Evolutionary conservation across 306 rosid species (phyloP).

Genomic region (Prinsepia uniflora): DNA sequence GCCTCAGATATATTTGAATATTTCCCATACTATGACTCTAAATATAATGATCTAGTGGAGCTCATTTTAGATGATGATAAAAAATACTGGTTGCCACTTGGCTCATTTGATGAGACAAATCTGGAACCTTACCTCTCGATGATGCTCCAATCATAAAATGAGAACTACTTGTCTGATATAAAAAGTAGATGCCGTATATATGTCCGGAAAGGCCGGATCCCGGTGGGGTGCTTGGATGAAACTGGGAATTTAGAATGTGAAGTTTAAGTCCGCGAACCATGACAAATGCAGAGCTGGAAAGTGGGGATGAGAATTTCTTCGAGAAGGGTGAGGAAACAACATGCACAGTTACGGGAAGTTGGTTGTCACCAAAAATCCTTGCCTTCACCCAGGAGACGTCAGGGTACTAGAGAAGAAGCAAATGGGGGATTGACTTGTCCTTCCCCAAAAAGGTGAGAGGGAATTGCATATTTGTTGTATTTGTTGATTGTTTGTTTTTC

Average conservation of each 20-base stretch:
- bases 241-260: constrained; percentile 70
- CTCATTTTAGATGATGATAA: constrained; percentile 49
- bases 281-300: constrained; percentile 50
- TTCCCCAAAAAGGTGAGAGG: no score
- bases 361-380: no score
- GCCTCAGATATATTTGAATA: constrained; percentile 40
- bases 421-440: no score
- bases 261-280: constrained; percentile 58
- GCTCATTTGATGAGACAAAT: constrained; percentile 73
- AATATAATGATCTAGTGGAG: constrained; percentile 39
- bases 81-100: constrained; percentile 38
- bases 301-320: constrained; percentile 48
- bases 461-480: no score
- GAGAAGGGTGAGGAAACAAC: constrained; percentile 48
- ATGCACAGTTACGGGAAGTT: no score
- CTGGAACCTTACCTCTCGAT: constrained; percentile 79
- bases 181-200: constrained; percentile 68
- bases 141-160: constrained; percentile 79
- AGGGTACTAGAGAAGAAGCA: no score
- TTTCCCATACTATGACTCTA: constrained; percentile 49
- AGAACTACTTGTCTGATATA: constrained; percentile 65
- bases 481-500: no score
- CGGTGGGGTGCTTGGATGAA: constrained; percentile 82
- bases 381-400: no score
- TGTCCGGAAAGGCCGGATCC: constrained; percentile 42